phyloP scores from a whole-genome alignment of 345 rosid genomes.

The Diplotaxis tenuifolia region DNA sequence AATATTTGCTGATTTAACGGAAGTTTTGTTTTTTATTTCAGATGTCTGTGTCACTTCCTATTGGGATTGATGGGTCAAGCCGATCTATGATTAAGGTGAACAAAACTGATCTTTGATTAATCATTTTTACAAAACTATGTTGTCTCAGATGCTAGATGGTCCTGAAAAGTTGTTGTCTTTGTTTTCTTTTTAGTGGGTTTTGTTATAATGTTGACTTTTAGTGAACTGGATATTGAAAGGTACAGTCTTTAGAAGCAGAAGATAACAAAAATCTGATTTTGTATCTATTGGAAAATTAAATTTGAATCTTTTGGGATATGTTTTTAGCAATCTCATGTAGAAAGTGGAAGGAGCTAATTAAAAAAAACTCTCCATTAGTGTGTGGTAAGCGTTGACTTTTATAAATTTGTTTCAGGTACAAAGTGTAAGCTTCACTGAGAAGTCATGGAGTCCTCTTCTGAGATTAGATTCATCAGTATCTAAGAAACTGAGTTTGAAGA shows the following conservation, averaged over 20 bases:
- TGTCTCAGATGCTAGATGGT: slow-evolving; percentile 35
- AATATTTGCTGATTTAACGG: background rate
- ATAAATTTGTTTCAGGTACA: slow-evolving; percentile 50
- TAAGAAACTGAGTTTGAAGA: slow-evolving; percentile 29
- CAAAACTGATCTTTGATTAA: background rate
- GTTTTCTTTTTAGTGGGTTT: background rate
- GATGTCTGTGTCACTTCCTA: slow-evolving; percentile 23
- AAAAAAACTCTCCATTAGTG: background rate
- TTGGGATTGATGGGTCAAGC: slow-evolving; percentile 33
- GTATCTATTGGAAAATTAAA: background rate
- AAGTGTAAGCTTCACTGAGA: slow-evolving; percentile 52
- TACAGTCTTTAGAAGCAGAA: slow-evolving; percentile 5
- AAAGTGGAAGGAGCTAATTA: background rate
- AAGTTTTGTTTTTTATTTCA: slow-evolving; percentile 26
- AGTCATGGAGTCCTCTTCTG: slow-evolving; percentile 49
- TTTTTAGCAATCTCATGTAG: background rate
- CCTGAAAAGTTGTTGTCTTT: slow-evolving; percentile 3
- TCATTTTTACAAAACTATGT: background rate
- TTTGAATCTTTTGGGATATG: background rate
- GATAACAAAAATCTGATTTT: slow-evolving; percentile 12
- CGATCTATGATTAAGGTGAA: slow-evolving; percentile 33
- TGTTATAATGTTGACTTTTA: slow-evolving; percentile 16
- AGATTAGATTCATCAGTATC: slow-evolving; percentile 48
- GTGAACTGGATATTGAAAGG: slow-evolving; percentile 13
- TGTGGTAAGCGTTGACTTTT: slow-evolving; percentile 15